Percentiles rank a stretch among this genome's conserved stretches.
Conservation (phyloP, 768 basidiomycete genomes). For the Tylopilus sp. region DNA sequence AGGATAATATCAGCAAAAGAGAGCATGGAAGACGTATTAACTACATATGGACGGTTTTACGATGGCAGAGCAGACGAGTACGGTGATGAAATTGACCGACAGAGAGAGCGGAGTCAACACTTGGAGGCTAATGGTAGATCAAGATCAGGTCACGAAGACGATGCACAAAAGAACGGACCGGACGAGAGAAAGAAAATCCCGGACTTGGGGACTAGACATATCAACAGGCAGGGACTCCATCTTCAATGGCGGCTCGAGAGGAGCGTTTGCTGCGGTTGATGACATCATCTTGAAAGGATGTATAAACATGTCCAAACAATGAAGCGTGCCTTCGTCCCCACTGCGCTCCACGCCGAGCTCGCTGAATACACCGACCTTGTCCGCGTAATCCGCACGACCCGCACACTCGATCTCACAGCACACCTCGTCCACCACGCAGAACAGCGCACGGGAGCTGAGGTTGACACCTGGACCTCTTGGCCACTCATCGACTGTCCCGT, state of each 20-base stretch:
- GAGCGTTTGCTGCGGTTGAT: neutral
- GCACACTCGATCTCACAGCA: constrained; percentile 54
- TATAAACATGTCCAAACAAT: constrained; percentile 12
- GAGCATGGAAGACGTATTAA: constrained; percentile 1
- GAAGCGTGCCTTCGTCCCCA: constrained; percentile 43
- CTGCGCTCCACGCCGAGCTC: constrained; percentile 58
- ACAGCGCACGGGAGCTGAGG: constrained; percentile 10
- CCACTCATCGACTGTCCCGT: constrained; percentile 65
- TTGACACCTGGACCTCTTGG: constrained; percentile 73
- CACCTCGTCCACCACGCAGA: constrained; percentile 40
- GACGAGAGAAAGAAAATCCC: constrained; percentile 63
- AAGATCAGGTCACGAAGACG: neutral
- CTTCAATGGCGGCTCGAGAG: constrained; percentile 17
- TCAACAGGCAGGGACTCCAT: constrained; percentile 59
- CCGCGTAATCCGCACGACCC: constrained; percentile 56
- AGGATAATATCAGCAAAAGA: neutral
- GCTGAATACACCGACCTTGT: constrained; percentile 65
- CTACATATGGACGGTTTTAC: constrained; percentile 61
- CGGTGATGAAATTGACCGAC: constrained; percentile 71
- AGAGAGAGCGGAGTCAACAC: constrained; percentile 84
- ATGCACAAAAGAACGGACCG: constrained; percentile 34
- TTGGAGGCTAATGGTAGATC: constrained; percentile 52
- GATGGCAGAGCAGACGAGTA: constrained; percentile 65
- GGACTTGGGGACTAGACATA: constrained; percentile 55
- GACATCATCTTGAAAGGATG: constrained; percentile 11